phyloP scores from a whole-genome alignment of 2,329 filamentous ascomycete genomes.

The Paradendryphiella salina region DNA sequence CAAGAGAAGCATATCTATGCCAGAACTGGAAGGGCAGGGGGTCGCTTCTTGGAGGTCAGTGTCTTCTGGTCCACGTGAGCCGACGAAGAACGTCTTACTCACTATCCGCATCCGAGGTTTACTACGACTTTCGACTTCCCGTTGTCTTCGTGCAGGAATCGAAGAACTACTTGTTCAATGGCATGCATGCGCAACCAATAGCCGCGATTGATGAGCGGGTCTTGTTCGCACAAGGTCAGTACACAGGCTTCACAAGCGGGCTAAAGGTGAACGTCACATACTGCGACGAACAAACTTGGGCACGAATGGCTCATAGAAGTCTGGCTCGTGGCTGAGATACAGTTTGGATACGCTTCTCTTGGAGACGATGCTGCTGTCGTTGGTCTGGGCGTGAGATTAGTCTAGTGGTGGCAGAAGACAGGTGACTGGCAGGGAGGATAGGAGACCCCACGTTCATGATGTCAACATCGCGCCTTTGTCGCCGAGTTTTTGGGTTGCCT shows the following conservation, averaged over 20 bases:
- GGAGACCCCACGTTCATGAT: constrained; percentile 58
- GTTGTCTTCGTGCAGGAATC: constrained; percentile 66
- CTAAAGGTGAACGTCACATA: neutral
- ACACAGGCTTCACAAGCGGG: neutral
- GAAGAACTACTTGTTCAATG: constrained; percentile 72
- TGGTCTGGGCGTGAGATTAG: constrained; percentile 62
- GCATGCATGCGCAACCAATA: constrained; percentile 86
- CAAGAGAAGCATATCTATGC: constrained; percentile 64
- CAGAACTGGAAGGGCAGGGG: constrained; percentile 84
- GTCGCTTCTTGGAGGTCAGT: constrained; percentile 62
- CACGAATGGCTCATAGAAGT: constrained; percentile 88
- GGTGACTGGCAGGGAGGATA: neutral
- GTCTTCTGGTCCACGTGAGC: neutral
- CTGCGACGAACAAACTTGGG: constrained; percentile 75
- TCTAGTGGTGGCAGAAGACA: constrained; percentile 3
- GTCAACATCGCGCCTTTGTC: constrained; percentile 54
- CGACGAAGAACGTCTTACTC: constrained; percentile 50
- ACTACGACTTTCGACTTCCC: constrained; percentile 71
- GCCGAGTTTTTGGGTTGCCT: constrained; percentile 23
- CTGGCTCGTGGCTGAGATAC: constrained; percentile 75
- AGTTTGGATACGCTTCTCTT: constrained; percentile 90
- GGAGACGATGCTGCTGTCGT: constrained; percentile 88
- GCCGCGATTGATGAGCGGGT: constrained; percentile 87
- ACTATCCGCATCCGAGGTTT: constrained; percentile 91
- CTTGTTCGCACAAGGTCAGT: constrained; percentile 5